Conservation (phyloP, 805 yeast genomes). For the Clavispora carvajalis region DNA sequence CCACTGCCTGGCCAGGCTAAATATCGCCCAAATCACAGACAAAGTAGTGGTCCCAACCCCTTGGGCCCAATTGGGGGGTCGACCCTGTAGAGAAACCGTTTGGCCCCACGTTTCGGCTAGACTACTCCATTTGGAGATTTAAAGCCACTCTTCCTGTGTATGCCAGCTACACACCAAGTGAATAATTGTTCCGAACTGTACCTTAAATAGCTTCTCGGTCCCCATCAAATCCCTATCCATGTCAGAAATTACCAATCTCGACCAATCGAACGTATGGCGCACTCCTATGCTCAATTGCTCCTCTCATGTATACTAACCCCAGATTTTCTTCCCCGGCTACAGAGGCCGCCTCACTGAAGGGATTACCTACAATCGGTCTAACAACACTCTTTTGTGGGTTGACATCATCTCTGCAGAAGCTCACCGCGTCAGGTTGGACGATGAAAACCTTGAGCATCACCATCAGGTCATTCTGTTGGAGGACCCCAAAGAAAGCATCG, state of each 20-base stretch:
- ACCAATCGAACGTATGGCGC: slow-evolving; percentile 7
- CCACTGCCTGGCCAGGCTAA: no score
- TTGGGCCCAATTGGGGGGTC: no score
- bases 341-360: slow-evolving; percentile 60
- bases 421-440: slow-evolving; percentile 28
- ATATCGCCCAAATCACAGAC: no score
- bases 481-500: slow-evolving; percentile 44
- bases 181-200: no score
- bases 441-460: slow-evolving; percentile 11
- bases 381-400: slow-evolving; percentile 48
- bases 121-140: no score
- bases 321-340: slow-evolving; percentile 21
- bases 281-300: no score
- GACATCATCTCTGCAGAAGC: slow-evolving; percentile 40
- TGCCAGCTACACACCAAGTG: no score
- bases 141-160: no score
- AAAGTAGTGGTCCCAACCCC: no score
- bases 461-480: slow-evolving; percentile 38
- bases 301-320: slow-evolving; percentile 6
- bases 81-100: no score
- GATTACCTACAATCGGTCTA: slow-evolving; percentile 53
- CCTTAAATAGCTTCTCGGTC: no score
- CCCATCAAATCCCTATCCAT: neutral
- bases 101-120: no score
- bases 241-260: neutral